Evolutionary conservation across 2,329 filamentous ascomycete genomes (phyloP).

Genomic region (Botryosphaeria dothidea): DNA sequence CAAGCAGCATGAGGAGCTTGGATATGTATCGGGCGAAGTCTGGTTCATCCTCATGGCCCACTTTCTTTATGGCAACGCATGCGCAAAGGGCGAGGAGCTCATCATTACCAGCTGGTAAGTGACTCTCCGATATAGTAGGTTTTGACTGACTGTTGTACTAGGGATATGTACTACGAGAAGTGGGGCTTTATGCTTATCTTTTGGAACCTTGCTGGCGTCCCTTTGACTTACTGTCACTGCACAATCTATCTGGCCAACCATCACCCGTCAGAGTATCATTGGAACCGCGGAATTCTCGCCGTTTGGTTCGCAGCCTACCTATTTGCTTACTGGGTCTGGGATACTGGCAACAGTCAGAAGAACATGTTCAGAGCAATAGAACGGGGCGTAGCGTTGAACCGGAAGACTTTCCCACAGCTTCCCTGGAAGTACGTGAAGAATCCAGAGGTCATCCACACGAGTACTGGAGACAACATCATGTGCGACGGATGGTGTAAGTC

Average conservation of each 20-base stretch:
- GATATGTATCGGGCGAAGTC: conserved; percentile 84
- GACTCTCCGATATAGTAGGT: not conserved
- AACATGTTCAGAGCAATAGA: conserved; percentile 84
- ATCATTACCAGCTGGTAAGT: conserved; percentile 80
- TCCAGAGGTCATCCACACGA: conserved; percentile 70
- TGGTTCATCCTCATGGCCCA: conserved; percentile 84
- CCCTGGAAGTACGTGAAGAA: conserved; percentile 80
- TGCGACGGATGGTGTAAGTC: conserved; percentile 71
- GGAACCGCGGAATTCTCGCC: conserved; percentile 68
- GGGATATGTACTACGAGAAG: conserved; percentile 97
- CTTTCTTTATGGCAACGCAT: conserved; percentile 89
- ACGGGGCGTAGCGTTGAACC: conserved; percentile 58
- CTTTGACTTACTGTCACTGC: conserved; percentile 90
- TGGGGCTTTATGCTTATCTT: conserved; percentile 98
- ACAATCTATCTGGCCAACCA: conserved; percentile 68
- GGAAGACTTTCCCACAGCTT: conserved; percentile 78
- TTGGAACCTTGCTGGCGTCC: conserved; percentile 93
- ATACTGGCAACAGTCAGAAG: conserved; percentile 90
- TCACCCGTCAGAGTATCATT: conserved; percentile 55
- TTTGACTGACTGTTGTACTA: conserved; percentile 28
- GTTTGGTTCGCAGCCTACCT: conserved; percentile 26
- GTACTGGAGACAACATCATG: conserved; percentile 70
- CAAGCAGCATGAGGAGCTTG: conserved; percentile 80
- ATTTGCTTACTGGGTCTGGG: conserved; percentile 82
- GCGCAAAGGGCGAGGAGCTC: conserved; percentile 86